Evolutionary conservation across 495 filamentous ascomycete species (phyloP), one percentile per base, ranked within the genome.

Genomic region (Glarea lozoyensis): DNA sequence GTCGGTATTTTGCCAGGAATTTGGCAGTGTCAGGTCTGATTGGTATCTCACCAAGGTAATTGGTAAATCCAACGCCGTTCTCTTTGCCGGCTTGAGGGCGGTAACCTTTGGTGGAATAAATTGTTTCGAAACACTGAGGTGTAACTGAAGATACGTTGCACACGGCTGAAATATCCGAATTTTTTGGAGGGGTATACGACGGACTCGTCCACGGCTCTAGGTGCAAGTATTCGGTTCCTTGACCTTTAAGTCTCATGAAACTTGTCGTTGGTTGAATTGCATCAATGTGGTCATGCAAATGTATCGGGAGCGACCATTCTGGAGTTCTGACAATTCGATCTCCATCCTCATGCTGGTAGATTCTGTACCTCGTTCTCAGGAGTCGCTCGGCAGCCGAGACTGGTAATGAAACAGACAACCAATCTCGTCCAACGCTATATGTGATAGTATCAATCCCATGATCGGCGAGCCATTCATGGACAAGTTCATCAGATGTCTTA

Each of bases 41-140:
- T 29, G 81, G 75, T 1, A 83, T 58, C 47, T 78, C 89, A 1
- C 80, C 81, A 17, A 75, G 78, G 30, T 88, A 72, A 12, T 84
- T 81, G 37, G 37, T 48, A 7, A 87, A 54, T 33, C 60, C 62
- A 40, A 54, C 27, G 16, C 74, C 72, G 45, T 44, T 56, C 15
- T 54, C 56, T 10, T 27, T 20, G 10, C 53, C 62, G 10, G 50
- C 53, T 11, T 62, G 51, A 22, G 68, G 53, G 5, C 54, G 52
- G 10, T 57, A 48, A 13, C 48, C 46, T 2, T 37, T 21, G 4
- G 44, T 54, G 15, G 42, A 42, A 18, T 50, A 50, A 10, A 57
- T 33, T 10, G 55, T 50, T 1, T 48, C 51, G 3, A 59, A 42
- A 25, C 56, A 59, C 3, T 46, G 43, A 7, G 56, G 54, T n/a